Conservation (phyloP, 768 basidiomycete species). For the Boletus huronensis region DNA sequence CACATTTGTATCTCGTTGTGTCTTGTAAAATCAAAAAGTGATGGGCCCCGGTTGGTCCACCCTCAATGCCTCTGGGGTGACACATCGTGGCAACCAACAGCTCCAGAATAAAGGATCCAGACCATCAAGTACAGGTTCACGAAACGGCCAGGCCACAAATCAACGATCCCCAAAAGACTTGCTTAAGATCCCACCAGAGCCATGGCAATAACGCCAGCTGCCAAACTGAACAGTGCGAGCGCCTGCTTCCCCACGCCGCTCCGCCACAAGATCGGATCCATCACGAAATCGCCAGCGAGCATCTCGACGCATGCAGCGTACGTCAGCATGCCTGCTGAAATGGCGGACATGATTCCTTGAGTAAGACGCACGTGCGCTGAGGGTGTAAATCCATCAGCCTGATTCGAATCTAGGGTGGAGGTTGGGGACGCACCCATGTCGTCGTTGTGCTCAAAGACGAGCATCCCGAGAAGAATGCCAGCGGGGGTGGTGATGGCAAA, state of each 20-base stretch:
- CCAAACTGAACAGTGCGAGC: constrained; percentile 56
- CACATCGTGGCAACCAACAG: not conserved
- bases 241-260: constrained; percentile 39
- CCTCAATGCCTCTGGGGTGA: not conserved
- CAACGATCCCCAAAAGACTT: not conserved
- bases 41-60: not conserved
- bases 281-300: constrained; percentile 83
- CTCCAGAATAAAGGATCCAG: not conserved
- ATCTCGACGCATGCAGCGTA: constrained; percentile 85
- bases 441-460: constrained; percentile 38
- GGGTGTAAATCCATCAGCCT: not conserved
- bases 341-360: constrained; percentile 76
- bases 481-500: constrained; percentile 74
- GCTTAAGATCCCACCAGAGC: constrained; percentile 44
- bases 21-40: constrained; percentile 4
- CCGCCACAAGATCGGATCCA: constrained; percentile 52
- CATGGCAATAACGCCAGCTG: constrained; percentile 63
- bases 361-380: constrained; percentile 49
- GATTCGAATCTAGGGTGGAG: not conserved
- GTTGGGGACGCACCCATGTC: constrained; percentile 22
- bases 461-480: constrained; percentile 61
- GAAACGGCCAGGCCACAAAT: not conserved
- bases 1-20: not conserved
- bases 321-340: constrained; percentile 80
- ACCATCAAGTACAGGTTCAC: not conserved